Base-by-base conservation (phyloP, 352 stramenopile genomes). In the Phytophthora foliorum region DNA sequence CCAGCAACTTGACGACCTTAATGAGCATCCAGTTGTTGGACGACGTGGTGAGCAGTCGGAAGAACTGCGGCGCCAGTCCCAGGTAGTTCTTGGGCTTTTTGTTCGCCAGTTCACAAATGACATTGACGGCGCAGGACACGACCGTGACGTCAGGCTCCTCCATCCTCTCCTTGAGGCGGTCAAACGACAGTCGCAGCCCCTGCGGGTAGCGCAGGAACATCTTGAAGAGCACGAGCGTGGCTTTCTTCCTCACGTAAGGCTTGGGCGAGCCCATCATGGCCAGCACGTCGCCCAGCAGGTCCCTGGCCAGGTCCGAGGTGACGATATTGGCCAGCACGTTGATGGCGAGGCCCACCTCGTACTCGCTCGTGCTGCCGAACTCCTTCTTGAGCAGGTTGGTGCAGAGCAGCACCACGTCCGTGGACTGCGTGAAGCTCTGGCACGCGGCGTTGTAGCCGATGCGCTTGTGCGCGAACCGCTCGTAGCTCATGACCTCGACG, bases 11-110 rank as follows among this genome's bases (percentile, higher is more conserved):
- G 51, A 99, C 97, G 8, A 99, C 97, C 81, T 99, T 99, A 84
- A 99, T 99, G 55, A 99, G 91, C 97, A 99, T 99, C 98, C 98
- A 99, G 81, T 99, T 99, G 82, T 99, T 99, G 62, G 90, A 98
- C 9, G 90, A 98, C 44, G 93, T 98, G 27, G 96, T 99, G 38
- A 99, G 84, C 29, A 99, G 78, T 32, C 97, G 89, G 90, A 99
- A 99, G 78, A 99, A 99, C 50, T 98, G 89, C 13, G 98, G 98
- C 13, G 98, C 98, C 49, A 99, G 81, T 2, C 93, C 91, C 34
- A 99, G 67, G 83, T 99, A 99, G 77, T 99, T 99, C 69, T 97
- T 98, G 14, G 98, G 97, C 71, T 99, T 99, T 73, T 99, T 99
- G 82, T 99, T 97, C 14, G 95, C 94, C 46, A 99, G 81, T 78